These are phyloP conservation scores for Misopates orontium DNA, from an alignment of 257 asterid species.

Conservation along the genomic window DNA sequence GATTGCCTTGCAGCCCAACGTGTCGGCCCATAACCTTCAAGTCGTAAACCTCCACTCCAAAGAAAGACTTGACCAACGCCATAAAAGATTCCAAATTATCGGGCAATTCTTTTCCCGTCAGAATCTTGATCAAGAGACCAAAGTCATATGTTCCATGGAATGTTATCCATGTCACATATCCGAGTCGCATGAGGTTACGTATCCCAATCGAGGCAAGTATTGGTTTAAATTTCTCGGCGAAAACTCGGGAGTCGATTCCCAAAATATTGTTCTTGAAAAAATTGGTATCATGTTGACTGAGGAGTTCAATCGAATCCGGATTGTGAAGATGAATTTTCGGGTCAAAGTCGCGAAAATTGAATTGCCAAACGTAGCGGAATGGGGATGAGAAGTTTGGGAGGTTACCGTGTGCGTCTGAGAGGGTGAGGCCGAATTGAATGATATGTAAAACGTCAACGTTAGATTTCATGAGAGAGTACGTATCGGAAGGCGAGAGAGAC, in stretches of 20 bases:
- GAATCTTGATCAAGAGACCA: neutral
- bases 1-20: neutral
- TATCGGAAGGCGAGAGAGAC: neutral
- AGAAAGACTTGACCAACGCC: neutral
- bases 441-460: neutral
- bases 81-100: neutral
- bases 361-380: too few species aligned
- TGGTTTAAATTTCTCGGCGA: neutral
- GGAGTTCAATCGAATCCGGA: neutral
- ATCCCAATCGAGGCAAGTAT: too few species aligned
- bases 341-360: too few species aligned
- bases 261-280: neutral
- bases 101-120: neutral
- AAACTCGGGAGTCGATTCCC: neutral
- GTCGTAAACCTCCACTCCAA: neutral
- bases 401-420: neutral
- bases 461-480: neutral
- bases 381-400: neutral
- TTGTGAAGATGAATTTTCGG: neutral
- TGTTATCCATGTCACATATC: neutral
- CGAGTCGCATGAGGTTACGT: too few species aligned
- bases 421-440: neutral
- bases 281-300: neutral
- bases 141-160: slow-evolving; percentile 12
- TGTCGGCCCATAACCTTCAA: neutral